These are phyloP conservation scores for Papiliotrema laurentii DNA, from an alignment of 1,284 basidiomycete genomes.

Conservation along the genomic window DNA sequence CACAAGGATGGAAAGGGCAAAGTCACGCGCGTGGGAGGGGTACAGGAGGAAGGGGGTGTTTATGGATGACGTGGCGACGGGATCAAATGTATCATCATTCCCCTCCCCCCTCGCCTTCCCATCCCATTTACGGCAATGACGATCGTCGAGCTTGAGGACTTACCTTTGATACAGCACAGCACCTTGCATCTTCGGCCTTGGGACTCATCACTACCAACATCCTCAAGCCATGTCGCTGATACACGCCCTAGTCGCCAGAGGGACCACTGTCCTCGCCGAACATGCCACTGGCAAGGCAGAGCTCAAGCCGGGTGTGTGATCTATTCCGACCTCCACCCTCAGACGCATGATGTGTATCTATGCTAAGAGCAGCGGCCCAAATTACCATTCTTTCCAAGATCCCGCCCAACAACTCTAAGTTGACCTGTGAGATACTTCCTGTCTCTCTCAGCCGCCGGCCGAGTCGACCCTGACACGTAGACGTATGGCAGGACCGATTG, in stretches of 20 bases:
- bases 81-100: background rate
- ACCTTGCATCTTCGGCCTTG: background rate
- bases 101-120: background rate
- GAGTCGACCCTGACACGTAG: conserved; percentile 26
- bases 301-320: conserved; percentile 70
- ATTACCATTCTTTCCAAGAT: conserved; percentile 92
- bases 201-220: background rate
- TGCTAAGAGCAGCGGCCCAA: conserved; percentile 57
- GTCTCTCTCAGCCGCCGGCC: background rate
- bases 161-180: background rate
- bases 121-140: too few species aligned
- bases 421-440: conserved; percentile 58
- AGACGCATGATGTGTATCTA: background rate
- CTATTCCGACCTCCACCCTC: background rate
- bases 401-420: conserved; percentile 86
- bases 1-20: background rate
- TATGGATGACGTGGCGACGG: conserved; percentile 5
- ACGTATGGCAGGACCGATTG: conserved; percentile 91
- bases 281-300: conserved; percentile 71
- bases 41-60: conserved; percentile 1
- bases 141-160: background rate
- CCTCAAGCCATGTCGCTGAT: conserved; percentile 54
- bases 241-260: conserved; percentile 80
- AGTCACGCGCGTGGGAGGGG: background rate
- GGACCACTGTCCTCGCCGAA: conserved; percentile 73